Base-by-base conservation (phyloP, 371 early-diverging fungal genomes). In the Apophysomyces trapeziformis region DNA sequence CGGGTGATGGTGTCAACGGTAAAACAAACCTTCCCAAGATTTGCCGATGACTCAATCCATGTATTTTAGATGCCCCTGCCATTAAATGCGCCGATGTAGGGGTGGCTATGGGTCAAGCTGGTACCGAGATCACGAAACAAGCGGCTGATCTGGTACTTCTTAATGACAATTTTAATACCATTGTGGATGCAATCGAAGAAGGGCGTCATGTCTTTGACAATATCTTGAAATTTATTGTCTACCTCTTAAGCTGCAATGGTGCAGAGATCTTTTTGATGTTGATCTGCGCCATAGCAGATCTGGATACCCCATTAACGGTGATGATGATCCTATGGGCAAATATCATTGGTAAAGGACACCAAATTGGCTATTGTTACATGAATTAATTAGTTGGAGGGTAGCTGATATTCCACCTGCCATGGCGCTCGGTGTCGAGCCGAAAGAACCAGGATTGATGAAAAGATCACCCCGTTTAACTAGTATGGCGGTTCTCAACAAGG, bases 61-160 rank as follows among this genome's bases (percentile, higher is more conserved):
- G 1, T 18, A 38, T 62, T 38, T 56, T 71, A 82, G 98, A 98
- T 82, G 93, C 95, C 0, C 95, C 94, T 35, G 95, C 96, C 37
- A 91, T 98, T 64, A 96, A 95, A 71, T 80, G 87, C 50, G 96
- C 98, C 26, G 90, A 96, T 76, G 91, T 96, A 4, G 97, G 96
- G 70, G 87, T 96, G 50, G 95, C 95, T 7, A 94, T 96, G 96
- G 96, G 95, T 61, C 84, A 91, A 60, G 87, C 85, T 16, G 96
- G 95, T 14, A 92, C 95, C 3, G 95, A 95, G 60, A 92, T 95
- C 57, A 91, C 95, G 35, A 96, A 94, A 69, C 92, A 95, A 64
- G 94, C 95, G 4, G 90, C 95, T 4, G 93, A 94, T 72, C 90
- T 95, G 60, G 89, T 95, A n/a, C 71, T 96, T 13, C 80, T 91